Base-by-base conservation (phyloP, 208 protist genomes). In the Leishmania arabica region DNA sequence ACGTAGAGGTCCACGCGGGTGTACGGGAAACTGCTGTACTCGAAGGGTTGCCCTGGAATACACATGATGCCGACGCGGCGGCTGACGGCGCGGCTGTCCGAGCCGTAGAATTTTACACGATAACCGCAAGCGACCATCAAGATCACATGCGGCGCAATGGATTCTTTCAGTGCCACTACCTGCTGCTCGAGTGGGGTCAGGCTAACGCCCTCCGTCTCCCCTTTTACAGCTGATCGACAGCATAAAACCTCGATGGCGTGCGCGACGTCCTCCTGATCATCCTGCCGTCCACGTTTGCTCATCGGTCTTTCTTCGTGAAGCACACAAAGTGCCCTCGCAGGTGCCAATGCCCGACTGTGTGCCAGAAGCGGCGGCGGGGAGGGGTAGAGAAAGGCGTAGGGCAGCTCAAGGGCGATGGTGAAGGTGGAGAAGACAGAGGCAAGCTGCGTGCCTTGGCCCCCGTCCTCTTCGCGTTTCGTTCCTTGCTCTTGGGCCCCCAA, bases 91-190 rank as follows among this genome's bases (percentile, higher is more conserved):
- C 84, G 95, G 75, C 92, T 96, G 84, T 97, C 95, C 19, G 89
- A 86, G 54, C 95, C 95, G 80, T 95, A 97, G 24, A 96, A 79
- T 75, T 96, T 96, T 1, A 96, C 92, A 8, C 91, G 88, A 78
- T 97, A 97, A 27, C 95, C 95, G 80, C 95, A 97, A 34, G 93
- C 92, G n/a, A 97, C 93, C 80, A 97, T 80, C 62, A 97, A 80
- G 15, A 97, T 82, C 31, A 92, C 90, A 77, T 94, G 84, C 4
- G 80, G 79, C 1, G 92, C 78, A 1, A 97, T 40, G 54, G 84
- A 85, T 69, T 85, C 80, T 82, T 89, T 90, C 60, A 97, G 78
- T 54, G 78, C 75, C 54, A 95, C 91, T 13, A 97, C 95, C 65
- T 97, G 95, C 70, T 85, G 83, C 84, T 97, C 93, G 31, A 97